Base-by-base conservation (phyloP, 2,329 filamentous ascomycete species). In the Keithomyces neogunnii region DNA sequence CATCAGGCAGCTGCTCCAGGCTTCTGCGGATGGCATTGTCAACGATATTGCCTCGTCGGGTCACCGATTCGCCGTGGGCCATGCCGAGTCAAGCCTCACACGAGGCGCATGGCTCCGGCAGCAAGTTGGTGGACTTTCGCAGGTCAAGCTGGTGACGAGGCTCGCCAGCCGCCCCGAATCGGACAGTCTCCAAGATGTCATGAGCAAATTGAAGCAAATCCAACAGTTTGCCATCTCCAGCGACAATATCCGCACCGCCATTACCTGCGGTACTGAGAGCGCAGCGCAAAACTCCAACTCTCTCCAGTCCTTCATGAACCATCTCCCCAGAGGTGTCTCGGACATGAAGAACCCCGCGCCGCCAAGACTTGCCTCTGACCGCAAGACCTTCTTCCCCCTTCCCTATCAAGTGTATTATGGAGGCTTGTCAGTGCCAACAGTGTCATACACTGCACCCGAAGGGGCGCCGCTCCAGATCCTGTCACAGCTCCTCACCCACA, bases 361-460 rank as follows among this genome's bases (percentile, higher is more conserved):
- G 52, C 68, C 47, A 13, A 65, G 69, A 2, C 70, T 76, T 49
- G 64, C 69, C 11, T 70, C 71, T 55, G 76, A 82, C 55, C 74
- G 75, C 57, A 93, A 90, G 66, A 85, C 89, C 0, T 95, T 97
- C 70, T 97, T 95, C 70, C 86, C 92, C 29, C 77, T 99, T 19
- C 93, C 93, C 1, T 99, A 96, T 69, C 93, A 99, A 69, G 93
- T 99, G 35, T 96, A 95, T 66, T 97, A 97, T 65, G 89, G 92
- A 6, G 87, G 85, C 13, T 77, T 93, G 44, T 86, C 89, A 19
- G 71, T 96, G 11, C 84, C 88, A 5, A 95, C 92, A 0, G 86
- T 87, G 0, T 88, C 91, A 0, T 99, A 96, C 68, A 85, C 82
- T 3, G 81, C 88, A 43, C 67, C 83, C 0, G 78, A 86, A 49